These are phyloP conservation scores for Coemansia sp. DNA, from an alignment of 192 early-diverging fungal species.

Conservation along the genomic window DNA sequence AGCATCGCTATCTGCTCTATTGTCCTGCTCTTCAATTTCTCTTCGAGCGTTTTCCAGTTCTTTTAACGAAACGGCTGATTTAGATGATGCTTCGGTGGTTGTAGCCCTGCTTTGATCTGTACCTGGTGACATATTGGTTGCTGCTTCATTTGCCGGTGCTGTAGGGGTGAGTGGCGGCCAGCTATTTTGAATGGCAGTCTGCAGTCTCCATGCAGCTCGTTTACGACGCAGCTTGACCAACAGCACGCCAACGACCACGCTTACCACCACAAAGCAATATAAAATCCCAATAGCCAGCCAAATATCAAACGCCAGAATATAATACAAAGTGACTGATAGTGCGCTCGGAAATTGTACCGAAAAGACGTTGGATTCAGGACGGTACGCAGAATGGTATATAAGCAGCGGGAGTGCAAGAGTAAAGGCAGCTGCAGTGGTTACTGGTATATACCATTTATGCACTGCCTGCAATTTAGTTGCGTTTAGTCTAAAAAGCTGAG, in stretches of 20 bases:
- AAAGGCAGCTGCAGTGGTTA: slow-evolving; percentile 32
- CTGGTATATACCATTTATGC: slow-evolving; percentile 46
- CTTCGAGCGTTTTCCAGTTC: background rate
- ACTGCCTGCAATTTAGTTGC: slow-evolving; percentile 25
- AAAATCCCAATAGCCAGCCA: slow-evolving; percentile 50
- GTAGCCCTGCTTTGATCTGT: too few species aligned
- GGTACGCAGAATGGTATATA: slow-evolving; percentile 48
- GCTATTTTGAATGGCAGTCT: slow-evolving; percentile 3
- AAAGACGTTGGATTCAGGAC: slow-evolving; percentile 36
- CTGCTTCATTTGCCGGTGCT: too few species aligned
- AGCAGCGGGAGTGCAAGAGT: slow-evolving; percentile 39
- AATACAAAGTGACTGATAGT: slow-evolving; percentile 45
- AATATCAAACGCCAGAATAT: slow-evolving; percentile 50
- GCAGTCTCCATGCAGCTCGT: slow-evolving; percentile 28
- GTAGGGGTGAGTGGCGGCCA: slow-evolving; percentile 8
- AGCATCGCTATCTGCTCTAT: background rate
- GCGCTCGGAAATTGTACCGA: slow-evolving; percentile 52
- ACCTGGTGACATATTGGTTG: too few species aligned
- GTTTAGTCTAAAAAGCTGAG: slow-evolving; percentile 32
- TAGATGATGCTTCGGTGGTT: too few species aligned
- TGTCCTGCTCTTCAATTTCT: background rate
- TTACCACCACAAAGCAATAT: slow-evolving; percentile 48
- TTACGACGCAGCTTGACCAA: slow-evolving; percentile 37
- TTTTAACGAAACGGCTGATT: background rate
- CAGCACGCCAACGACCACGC: slow-evolving; percentile 33